phyloP scores from a whole-genome alignment of 257 asterid species.

The Solanum tarijense region DNA sequence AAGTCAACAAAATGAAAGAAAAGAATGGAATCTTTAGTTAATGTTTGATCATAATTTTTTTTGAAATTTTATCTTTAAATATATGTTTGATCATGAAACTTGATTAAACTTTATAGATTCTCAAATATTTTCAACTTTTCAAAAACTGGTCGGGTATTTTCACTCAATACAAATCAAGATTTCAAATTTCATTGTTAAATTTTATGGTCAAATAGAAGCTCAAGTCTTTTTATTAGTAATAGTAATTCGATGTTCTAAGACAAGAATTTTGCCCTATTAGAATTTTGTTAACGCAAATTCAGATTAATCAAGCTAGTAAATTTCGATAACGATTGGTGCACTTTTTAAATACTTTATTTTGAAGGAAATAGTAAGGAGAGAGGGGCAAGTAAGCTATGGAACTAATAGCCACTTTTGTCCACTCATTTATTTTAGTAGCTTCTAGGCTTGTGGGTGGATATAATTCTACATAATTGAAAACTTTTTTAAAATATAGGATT shows the following conservation, averaged over 20 bases:
- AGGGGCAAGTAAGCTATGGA: background rate
- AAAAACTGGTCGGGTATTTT: accelerated
- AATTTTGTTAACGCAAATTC: background rate
- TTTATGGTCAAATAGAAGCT: background rate
- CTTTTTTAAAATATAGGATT: background rate
- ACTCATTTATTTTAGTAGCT: background rate
- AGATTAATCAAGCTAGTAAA: background rate
- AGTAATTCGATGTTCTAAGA: background rate
- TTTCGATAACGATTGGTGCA: background rate
- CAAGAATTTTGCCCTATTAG: too few species aligned
- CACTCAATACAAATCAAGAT: background rate
- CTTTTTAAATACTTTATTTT: background rate
- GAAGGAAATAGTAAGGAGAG: background rate
- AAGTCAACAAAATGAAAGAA: background rate
- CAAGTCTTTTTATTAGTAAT: background rate
- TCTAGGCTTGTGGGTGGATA: background rate
- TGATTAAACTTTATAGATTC: background rate
- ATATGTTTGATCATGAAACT: background rate
- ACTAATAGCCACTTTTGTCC: background rate
- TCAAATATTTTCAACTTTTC: background rate
- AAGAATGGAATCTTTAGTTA: background rate
- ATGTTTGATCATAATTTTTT: background rate
- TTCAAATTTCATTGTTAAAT: background rate
- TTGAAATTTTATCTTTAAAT: background rate
- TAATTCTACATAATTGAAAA: background rate